A percentile compares a stretch with the other conserved stretches of the same genome.
These are phyloP conservation scores for Populus hybrid DNA, from an alignment of 441 rosid species.

Conservation along the genomic window DNA sequence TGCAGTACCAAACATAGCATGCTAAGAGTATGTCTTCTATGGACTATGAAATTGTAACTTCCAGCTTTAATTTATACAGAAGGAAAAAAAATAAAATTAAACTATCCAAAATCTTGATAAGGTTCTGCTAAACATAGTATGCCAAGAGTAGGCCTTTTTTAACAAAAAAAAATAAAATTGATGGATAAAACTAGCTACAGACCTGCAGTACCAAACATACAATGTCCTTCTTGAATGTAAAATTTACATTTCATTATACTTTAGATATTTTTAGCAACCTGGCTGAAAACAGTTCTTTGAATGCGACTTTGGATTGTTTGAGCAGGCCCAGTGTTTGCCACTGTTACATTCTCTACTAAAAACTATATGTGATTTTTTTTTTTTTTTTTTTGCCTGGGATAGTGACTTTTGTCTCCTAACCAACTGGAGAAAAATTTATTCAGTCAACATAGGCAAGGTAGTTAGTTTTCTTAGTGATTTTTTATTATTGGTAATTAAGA, in stretches of 20 bases:
- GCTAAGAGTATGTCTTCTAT: neutral
- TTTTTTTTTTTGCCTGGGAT: neutral
- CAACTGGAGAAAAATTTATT: neutral
- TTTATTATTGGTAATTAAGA: neutral
- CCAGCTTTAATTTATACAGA: neutral
- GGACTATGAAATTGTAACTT: neutral
- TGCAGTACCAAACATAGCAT: neutral
- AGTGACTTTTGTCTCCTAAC: neutral
- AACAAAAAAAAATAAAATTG: no score
- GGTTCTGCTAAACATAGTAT: neutral
- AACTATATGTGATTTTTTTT: neutral
- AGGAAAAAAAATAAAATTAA: neutral
- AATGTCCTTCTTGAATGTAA: no score
- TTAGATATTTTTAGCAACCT: no score
- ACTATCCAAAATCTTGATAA: neutral
- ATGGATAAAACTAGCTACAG: neutral
- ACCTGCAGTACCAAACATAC: neutral
- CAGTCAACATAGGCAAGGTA: neutral
- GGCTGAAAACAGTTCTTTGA: no score
- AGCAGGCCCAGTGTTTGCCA: no score
- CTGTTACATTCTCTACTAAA: no score
- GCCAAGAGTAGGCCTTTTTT: neutral
- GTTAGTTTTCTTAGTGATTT: neutral
- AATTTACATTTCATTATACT: no score
- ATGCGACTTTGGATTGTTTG: no score